Base-by-base conservation (phyloP, 2,329 filamentous ascomycete species). In the Aspergillus niger region DNA sequence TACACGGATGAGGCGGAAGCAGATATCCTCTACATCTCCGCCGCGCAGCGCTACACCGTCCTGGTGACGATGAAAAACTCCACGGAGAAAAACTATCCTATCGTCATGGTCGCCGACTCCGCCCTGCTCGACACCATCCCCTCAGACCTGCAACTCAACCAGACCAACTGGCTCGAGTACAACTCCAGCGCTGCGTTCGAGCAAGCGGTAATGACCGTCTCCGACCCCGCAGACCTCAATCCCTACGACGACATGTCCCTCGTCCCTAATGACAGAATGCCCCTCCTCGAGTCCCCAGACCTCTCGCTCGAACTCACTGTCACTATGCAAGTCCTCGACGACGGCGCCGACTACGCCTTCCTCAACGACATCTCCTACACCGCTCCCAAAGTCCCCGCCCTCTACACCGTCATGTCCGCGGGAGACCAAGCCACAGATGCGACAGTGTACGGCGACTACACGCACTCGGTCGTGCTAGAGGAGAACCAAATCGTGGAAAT, bases 181-280 rank as follows among this genome's bases (percentile, higher is more conserved):
- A 69, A 78, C 0, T 70, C 91, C 8, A 87, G 89, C 0, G 80
- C 72, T 0, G 53, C 63, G 0, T 63, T 73, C 26, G 63, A 67
- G 0, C 62, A 70, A n/a, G 70, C 72, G 8, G 62, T 62, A 2
- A 71, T 73, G 48, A 68, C 61, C 0, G 67, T 72, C 11, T 65
- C 66, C 1, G 58, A 47, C 17, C 58, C 69, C 5, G 65, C 65
- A 51, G 82, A 85, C 3, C 87, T 92, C 48, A 77, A 88, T 17
- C 83, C 87, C 0, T 89, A 89, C 61, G 91, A 96, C 69, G 92
- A 96, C 71, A 86, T 90, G 64, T 82, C 77, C 0, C 83, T 96
- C 0, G 81, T 89, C 0, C 90, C 92, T 0, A 81, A 84, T 57
- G 91, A 96, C 70, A 83, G 85, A 49, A 78, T 86, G 74, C 77